Evolutionary conservation across 257 asterid genomes (phyloP).

Genomic region (Buddleja alternifolia): DNA sequence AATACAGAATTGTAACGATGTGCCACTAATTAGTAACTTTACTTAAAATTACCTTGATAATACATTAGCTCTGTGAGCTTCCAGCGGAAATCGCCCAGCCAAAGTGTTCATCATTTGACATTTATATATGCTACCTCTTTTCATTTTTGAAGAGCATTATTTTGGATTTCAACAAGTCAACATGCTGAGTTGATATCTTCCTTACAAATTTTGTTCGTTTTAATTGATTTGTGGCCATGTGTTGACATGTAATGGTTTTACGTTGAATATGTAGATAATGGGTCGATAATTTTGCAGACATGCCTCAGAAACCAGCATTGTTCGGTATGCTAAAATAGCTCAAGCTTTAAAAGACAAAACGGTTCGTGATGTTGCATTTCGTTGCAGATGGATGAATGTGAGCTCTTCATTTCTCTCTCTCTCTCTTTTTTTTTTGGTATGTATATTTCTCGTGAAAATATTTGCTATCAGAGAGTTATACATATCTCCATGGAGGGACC

Average conservation of each 20-base stretch:
- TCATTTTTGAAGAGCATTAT: slow-evolving; percentile 13
- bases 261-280: slow-evolving; percentile 18
- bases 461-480: neutral
- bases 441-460: neutral
- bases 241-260: slow-evolving; percentile 10
- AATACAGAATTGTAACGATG: neutral
- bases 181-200: slow-evolving; percentile 7
- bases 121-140: slow-evolving; percentile 17
- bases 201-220: neutral
- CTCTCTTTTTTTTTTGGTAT: slow-evolving; percentile 1
- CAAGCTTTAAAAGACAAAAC: slow-evolving; percentile 80
- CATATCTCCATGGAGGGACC: neutral
- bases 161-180: neutral
- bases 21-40: neutral
- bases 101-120: neutral
- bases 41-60: neutral
- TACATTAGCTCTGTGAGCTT: slow-evolving; percentile 6
- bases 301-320: slow-evolving; percentile 57
- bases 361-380: slow-evolving; percentile 91
- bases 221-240: slow-evolving; percentile 16
- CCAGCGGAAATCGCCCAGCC: neutral
- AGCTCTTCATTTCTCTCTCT: slow-evolving; percentile 36
- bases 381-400: slow-evolving; percentile 95
- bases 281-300: slow-evolving; percentile 55
- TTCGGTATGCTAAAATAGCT: slow-evolving; percentile 84